Conservation (phyloP, 768 basidiomycete genomes). For the Macrolepiota fuliginosa region DNA sequence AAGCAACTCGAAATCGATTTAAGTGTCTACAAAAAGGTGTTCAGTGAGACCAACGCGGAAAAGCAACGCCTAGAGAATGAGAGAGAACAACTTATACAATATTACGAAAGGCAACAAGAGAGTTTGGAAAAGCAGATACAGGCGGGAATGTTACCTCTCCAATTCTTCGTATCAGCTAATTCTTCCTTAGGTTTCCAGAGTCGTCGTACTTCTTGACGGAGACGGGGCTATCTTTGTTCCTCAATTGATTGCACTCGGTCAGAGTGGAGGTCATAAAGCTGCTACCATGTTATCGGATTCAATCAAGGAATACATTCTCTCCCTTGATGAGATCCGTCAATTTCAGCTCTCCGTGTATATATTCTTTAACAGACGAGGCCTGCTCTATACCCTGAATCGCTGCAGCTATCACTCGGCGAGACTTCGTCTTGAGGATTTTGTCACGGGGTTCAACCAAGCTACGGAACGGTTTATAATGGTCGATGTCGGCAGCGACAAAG, state of each 20-base stretch:
- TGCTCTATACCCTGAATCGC: constrained; percentile 48
- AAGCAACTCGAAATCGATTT: constrained; percentile 38
- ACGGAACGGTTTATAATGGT: constrained; percentile 64
- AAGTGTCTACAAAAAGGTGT: constrained; percentile 41
- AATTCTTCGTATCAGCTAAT: background rate
- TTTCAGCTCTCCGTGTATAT: constrained; percentile 62
- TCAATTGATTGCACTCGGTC: constrained; percentile 52
- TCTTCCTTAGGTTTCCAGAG: constrained; percentile 36
- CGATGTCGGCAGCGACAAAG: constrained; percentile 70
- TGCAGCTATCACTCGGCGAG: constrained; percentile 32
- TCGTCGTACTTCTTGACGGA: constrained; percentile 59
- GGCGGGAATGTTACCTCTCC: constrained; percentile 21
- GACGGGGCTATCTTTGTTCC: constrained; percentile 60
- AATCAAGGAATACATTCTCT: constrained; percentile 33
- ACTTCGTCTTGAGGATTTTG: constrained; percentile 58
- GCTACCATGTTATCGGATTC: constrained; percentile 47
- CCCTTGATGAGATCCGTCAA: constrained; percentile 32
- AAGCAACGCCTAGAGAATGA: constrained; percentile 18
- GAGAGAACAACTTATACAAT: constrained; percentile 31
- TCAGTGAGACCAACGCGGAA: constrained; percentile 34
- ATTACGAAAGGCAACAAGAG: constrained; percentile 36
- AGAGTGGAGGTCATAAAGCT: constrained; percentile 55
- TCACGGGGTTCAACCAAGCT: constrained; percentile 70
- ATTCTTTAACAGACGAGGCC: constrained; percentile 64
- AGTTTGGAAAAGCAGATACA: constrained; percentile 39